Conservation (phyloP, 768 basidiomycete species). For the Lactarius evosmus region DNA sequence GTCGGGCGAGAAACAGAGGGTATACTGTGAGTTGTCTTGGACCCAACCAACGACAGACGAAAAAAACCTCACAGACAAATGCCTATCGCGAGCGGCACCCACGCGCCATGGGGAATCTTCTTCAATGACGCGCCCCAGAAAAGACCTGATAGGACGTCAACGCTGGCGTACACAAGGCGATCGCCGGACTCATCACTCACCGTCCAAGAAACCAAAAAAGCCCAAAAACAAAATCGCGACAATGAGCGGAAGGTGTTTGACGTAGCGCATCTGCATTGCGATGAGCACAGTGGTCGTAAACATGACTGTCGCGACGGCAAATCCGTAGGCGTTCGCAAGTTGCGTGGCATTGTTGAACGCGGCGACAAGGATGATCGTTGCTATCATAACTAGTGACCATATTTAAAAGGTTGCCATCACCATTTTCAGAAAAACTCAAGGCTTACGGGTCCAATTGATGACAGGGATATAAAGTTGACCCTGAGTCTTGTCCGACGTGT, state of each 20-base stretch:
- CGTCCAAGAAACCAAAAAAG: slow-evolving; percentile 63
- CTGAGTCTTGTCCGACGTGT: slow-evolving; percentile 59
- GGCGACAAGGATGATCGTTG: slow-evolving; percentile 54
- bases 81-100: slow-evolving; percentile 63
- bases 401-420: not conserved
- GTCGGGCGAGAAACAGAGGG: not conserved
- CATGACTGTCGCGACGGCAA: slow-evolving; percentile 66
- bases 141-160: slow-evolving; percentile 34
- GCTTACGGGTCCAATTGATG: slow-evolving; percentile 53
- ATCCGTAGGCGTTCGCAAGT: slow-evolving; percentile 58
- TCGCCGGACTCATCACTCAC: slow-evolving; percentile 27
- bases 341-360: slow-evolving; percentile 52
- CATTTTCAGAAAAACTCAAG: not conserved
- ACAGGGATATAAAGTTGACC: slow-evolving; percentile 68
- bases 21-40: not conserved
- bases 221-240: slow-evolving; percentile 47
- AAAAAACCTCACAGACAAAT: slow-evolving; percentile 40
- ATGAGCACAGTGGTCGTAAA: slow-evolving; percentile 57
- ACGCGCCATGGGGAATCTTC: slow-evolving; percentile 63
- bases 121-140: slow-evolving; percentile 65
- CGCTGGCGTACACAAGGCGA: not conserved
- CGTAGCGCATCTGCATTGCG: slow-evolving; percentile 52
- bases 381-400: slow-evolving; percentile 42
- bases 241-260: slow-evolving; percentile 48
- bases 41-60: not conserved